phyloP scores from a whole-genome alignment of 2,329 filamentous ascomycete species.

The Neophaeococcomyces aloes region DNA sequence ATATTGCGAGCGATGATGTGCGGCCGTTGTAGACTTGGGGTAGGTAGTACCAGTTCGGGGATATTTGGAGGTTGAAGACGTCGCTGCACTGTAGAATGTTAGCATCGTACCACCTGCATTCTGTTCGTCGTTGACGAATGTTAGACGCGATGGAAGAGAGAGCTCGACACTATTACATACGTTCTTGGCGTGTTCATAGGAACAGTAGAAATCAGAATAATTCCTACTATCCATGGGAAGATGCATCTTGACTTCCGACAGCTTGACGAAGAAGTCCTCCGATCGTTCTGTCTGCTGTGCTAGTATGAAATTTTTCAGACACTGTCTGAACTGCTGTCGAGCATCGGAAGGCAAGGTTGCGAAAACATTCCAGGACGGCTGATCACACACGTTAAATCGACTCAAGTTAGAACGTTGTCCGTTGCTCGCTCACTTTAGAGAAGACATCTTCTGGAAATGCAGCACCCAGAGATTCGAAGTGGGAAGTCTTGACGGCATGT shows the following conservation, averaged over 20 bases:
- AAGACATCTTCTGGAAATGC: background rate
- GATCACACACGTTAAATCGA: background rate
- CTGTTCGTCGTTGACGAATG: background rate
- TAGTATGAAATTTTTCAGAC: slow-evolving; percentile 1
- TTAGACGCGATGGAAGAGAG: background rate
- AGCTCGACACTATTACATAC: background rate
- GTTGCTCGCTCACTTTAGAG: background rate
- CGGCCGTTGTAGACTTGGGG: slow-evolving; percentile 14
- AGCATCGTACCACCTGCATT: too few relatives aligned
- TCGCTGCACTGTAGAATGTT: slow-evolving; percentile 2
- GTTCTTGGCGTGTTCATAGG: slow-evolving; percentile 11
- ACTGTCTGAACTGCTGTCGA: slow-evolving; percentile 2
- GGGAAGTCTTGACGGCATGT: too few relatives aligned
- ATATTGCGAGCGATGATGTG: slow-evolving; percentile 9
- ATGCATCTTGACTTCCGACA: slow-evolving; percentile 9
- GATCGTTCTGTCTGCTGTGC: background rate
- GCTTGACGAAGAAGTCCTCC: background rate
- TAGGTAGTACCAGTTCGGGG: slow-evolving; percentile 7
- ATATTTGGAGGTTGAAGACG: slow-evolving; percentile 6
- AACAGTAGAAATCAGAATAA: slow-evolving; percentile 13
- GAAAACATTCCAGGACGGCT: slow-evolving; percentile 11
- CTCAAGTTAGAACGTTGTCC: too few relatives aligned
- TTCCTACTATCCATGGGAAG: slow-evolving; percentile 11
- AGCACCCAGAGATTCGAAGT: too few relatives aligned
- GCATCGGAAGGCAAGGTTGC: slow-evolving; percentile 7